Percentiles rank a stretch among this genome's conserved stretches.
Conservation (phyloP, 2,329 filamentous ascomycete genomes). For the Cephalotrichum gorgonifer region DNA sequence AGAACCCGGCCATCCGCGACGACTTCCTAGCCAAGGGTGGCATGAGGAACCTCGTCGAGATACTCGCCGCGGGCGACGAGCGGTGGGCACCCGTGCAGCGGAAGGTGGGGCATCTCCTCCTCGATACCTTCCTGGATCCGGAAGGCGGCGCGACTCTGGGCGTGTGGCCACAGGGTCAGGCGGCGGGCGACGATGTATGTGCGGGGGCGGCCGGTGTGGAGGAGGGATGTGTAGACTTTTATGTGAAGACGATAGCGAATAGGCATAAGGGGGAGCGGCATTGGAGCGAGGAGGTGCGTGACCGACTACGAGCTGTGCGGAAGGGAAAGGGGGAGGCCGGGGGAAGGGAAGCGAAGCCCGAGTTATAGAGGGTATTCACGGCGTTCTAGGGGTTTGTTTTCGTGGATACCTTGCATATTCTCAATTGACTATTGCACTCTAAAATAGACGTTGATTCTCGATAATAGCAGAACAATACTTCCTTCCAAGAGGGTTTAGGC, state of each 20-base stretch:
- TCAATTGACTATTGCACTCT: no score
- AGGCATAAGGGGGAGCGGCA: conserved; percentile 24
- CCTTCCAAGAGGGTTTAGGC: no score
- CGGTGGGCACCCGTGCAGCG: conserved; percentile 40
- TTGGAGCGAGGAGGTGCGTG: conserved; percentile 34
- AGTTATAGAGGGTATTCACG: conserved; percentile 7
- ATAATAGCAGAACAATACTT: no score
- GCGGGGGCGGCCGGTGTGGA: conserved; percentile 18
- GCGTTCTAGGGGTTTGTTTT: background rate
- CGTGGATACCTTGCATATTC: no score
- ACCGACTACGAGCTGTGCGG: conserved; percentile 21
- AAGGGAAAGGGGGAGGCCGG: conserved; percentile 13
- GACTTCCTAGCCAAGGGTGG: conserved; percentile 46
- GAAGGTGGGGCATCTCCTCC: conserved; percentile 46
- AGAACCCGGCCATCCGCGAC: conserved; percentile 37
- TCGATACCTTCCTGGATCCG: conserved; percentile 58
- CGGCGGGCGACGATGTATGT: conserved; percentile 25
- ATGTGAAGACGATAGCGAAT: conserved; percentile 30
- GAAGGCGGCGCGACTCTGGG: conserved; percentile 49
- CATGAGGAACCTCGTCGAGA: conserved; percentile 42
- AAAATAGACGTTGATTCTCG: no score
- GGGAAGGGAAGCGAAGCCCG: conserved; percentile 13
- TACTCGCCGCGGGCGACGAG: conserved; percentile 35
- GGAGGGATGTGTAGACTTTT: conserved; percentile 50
- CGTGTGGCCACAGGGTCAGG: conserved; percentile 38